Conservation (phyloP, 2,329 filamentous ascomycete species). For the Fusarium pseudocircinatum region DNA sequence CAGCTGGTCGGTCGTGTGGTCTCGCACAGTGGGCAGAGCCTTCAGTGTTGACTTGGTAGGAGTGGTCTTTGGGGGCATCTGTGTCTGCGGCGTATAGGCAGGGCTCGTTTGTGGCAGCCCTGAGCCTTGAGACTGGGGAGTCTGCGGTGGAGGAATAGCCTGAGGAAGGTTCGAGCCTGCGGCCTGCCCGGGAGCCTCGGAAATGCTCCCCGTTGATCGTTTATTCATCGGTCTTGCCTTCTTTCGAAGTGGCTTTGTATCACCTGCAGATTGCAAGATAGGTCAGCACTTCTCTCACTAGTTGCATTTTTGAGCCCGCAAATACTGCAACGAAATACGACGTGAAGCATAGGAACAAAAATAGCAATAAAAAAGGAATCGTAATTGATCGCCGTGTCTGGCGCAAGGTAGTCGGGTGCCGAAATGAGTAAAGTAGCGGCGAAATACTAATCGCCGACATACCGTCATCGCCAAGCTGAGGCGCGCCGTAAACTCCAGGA, state of each 20-base stretch:
- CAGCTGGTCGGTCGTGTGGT: conserved; percentile 96
- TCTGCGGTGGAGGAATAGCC: conserved; percentile 61
- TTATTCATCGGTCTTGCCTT: conserved; percentile 71
- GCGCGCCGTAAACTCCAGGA: conserved; percentile 69
- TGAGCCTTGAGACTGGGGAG: conserved; percentile 61
- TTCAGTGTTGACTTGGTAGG: conserved; percentile 88
- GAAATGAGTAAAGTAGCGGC: conserved; percentile 49
- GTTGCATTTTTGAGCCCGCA: background rate
- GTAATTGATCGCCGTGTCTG: conserved; percentile 15
- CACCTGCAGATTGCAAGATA: conserved; percentile 52
- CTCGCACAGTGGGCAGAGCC: conserved; percentile 91
- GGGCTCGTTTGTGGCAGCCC: conserved; percentile 56
- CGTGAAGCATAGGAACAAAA: conserved; percentile 46
- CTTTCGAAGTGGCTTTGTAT: conserved; percentile 61
- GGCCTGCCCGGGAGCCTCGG: conserved; percentile 67
- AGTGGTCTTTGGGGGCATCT: conserved; percentile 79
- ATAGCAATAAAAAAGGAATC: conserved; percentile 27
- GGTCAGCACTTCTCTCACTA: conserved; percentile 33
- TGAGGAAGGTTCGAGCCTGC: conserved; percentile 56
- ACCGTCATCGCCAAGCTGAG: conserved; percentile 74
- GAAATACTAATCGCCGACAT: conserved; percentile 60
- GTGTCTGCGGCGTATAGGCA: conserved; percentile 52
- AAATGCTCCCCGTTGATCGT: conserved; percentile 59
- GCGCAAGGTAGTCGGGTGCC: conserved; percentile 36
- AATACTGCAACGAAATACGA: conserved; percentile 41